phyloP scores from a whole-genome alignment of 176 grass and related monocot species.

The Puccinellia tenuiflora region DNA sequence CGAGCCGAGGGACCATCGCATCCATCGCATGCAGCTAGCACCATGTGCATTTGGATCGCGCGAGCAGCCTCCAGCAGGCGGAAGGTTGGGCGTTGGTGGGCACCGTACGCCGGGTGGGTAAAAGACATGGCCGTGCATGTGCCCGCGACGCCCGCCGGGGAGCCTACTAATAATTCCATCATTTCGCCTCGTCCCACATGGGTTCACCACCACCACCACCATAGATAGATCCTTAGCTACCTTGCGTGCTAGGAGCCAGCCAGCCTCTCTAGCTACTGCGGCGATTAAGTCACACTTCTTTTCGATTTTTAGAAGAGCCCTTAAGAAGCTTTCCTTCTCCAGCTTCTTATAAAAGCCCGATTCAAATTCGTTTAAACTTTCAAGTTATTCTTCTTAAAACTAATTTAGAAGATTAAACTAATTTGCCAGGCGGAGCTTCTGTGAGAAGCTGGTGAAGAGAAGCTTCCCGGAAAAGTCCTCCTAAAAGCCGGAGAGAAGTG shows the following conservation, averaged over 20 bases:
- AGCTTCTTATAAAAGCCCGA: no score
- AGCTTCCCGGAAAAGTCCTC: no score
- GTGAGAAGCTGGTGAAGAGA: no score
- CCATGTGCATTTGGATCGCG: slow-evolving; percentile 50
- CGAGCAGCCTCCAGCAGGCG: slow-evolving; percentile 19
- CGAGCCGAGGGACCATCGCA: neutral
- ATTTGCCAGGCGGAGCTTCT: no score
- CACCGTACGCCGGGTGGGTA: neutral
- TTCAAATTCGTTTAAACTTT: no score
- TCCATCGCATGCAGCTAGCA: neutral
- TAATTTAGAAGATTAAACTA: no score
- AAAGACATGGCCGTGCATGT: slow-evolving; percentile 29
- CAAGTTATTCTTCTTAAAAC: no score
- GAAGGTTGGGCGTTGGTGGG: neutral
- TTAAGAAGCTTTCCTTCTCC: no score
- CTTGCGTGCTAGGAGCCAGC: neutral
- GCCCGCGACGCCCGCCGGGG: neutral
- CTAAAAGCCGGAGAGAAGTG: no score
- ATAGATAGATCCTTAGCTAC: neutral
- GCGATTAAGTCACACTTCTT: no score
- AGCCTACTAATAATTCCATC: neutral
- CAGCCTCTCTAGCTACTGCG: neutral
- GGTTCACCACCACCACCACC: neutral
- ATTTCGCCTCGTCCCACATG: neutral
- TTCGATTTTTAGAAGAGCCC: no score